These are phyloP conservation scores for Yamadazyma phyllophila DNA, from an alignment of 805 yeast species.

Conservation along the genomic window DNA sequence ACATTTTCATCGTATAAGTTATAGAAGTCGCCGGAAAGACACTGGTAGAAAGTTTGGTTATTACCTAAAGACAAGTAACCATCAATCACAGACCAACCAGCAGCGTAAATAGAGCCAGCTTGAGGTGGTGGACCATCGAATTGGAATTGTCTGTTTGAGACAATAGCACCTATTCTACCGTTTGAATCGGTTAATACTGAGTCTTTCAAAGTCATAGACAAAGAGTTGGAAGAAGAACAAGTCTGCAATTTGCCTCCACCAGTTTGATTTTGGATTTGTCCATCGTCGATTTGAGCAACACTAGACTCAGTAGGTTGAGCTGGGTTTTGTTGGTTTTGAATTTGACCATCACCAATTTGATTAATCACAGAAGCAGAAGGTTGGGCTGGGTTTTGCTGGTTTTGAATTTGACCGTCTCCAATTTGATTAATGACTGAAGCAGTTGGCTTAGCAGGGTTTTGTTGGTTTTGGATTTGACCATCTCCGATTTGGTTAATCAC, in stretches of 20 bases:
- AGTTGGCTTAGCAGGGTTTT: conserved; percentile 19
- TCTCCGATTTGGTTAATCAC: conserved; percentile 23
- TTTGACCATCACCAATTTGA: conserved; percentile 38
- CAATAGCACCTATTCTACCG: conserved; percentile 76
- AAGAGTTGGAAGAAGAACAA: conserved; percentile 48
- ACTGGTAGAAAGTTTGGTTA: conserved; percentile 64
- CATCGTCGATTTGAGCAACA: conserved; percentile 41
- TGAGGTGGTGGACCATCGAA: conserved; percentile 80
- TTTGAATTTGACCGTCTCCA: conserved; percentile 35
- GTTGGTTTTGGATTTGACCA: conserved; percentile 30
- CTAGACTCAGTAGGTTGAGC: conserved; percentile 2
- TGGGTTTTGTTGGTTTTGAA: conserved; percentile 39
- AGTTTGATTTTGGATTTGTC: conserved; percentile 45
- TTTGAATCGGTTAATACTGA: conserved; percentile 54
- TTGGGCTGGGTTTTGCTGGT: conserved; percentile 14
- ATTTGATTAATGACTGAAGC: conserved; percentile 24
- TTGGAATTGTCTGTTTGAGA: conserved; percentile 77
- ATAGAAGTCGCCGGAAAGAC: conserved; percentile 75
- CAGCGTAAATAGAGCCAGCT: conserved; percentile 66
- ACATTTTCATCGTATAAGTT: conserved; percentile 62
- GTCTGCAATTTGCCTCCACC: conserved; percentile 23
- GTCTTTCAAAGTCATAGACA: conserved; percentile 53
- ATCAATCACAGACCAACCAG: conserved; percentile 52
- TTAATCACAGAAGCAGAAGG: conserved; percentile 33
- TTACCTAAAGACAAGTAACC: conserved; percentile 58